phyloP scores from a whole-genome alignment of 768 basidiomycete genomes.

The Mycena galericulata region DNA sequence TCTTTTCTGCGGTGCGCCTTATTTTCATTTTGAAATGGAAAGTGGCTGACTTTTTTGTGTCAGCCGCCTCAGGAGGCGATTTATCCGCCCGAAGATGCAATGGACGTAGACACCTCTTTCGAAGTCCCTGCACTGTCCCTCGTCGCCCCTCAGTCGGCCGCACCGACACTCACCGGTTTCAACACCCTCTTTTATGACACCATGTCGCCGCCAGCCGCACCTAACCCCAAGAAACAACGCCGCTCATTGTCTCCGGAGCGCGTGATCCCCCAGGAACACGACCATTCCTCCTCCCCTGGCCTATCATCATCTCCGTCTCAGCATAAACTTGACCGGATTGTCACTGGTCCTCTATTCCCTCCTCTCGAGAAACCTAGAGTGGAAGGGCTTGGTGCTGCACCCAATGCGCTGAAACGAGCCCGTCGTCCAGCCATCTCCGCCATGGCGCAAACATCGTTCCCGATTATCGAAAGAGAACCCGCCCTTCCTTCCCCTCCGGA shows the following conservation, averaged over 20 bases:
- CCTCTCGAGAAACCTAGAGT: slow-evolving; percentile 65
- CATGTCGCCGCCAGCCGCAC: slow-evolving; percentile 60
- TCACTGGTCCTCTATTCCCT: slow-evolving; percentile 60
- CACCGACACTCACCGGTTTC: slow-evolving; percentile 65
- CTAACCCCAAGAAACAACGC: slow-evolving; percentile 60
- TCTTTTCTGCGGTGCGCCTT: slow-evolving; percentile 40
- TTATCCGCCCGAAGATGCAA: slow-evolving; percentile 71
- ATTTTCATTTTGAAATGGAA: background rate
- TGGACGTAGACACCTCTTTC: slow-evolving; percentile 82
- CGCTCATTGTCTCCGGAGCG: slow-evolving; percentile 71
- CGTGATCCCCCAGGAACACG: slow-evolving; percentile 50
- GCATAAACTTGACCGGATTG: slow-evolving; percentile 60
- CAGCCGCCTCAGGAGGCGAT: slow-evolving; percentile 55
- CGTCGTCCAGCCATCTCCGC: slow-evolving; percentile 79
- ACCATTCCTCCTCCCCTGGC: slow-evolving; percentile 61
- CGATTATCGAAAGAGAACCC: slow-evolving; percentile 22
- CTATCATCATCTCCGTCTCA: slow-evolving; percentile 64
- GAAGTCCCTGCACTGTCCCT: slow-evolving; percentile 47
- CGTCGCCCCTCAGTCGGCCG: slow-evolving; percentile 59
- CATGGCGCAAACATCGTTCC: slow-evolving; percentile 52
- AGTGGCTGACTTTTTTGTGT: slow-evolving; percentile 34
- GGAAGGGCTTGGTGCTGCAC: slow-evolving; percentile 65
- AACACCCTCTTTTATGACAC: slow-evolving; percentile 71
- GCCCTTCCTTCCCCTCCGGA: slow-evolving; percentile 28
- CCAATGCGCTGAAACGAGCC: slow-evolving; percentile 66